Evolutionary conservation across 768 basidiomycete genomes (phyloP).

Genomic region (Megacollybia marginata): DNA sequence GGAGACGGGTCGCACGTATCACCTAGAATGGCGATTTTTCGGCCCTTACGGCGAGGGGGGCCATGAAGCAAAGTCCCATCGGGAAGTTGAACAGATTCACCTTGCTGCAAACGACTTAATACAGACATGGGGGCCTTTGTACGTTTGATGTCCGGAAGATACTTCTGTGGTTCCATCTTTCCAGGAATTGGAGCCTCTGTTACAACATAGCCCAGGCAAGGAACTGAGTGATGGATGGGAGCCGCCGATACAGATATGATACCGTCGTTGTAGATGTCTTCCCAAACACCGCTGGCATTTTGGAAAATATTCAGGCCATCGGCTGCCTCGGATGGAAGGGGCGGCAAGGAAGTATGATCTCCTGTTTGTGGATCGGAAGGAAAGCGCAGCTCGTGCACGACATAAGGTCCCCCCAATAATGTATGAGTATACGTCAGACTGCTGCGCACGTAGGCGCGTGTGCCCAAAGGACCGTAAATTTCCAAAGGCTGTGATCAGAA

Average conservation of each 20-base stretch:
- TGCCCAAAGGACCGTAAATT: slow-evolving; percentile 82
- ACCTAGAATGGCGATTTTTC: slow-evolving; percentile 77
- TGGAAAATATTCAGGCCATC: slow-evolving; percentile 58
- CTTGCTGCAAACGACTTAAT: slow-evolving; percentile 60
- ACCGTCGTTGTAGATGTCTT: slow-evolving; percentile 49
- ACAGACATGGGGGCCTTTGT: slow-evolving; percentile 63
- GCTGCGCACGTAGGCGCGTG: slow-evolving; percentile 70
- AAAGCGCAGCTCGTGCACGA: slow-evolving; percentile 77
- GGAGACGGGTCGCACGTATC: slow-evolving; percentile 80
- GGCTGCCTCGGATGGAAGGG: slow-evolving; percentile 46
- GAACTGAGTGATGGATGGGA: slow-evolving; percentile 73
- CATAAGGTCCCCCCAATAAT: slow-evolving; percentile 55
- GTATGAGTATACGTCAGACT: slow-evolving; percentile 66
- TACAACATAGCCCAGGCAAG: slow-evolving; percentile 76
- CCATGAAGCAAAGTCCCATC: slow-evolving; percentile 72
- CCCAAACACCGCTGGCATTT: slow-evolving; percentile 51
- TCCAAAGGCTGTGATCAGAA: slow-evolving; percentile 48
- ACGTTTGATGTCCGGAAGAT: slow-evolving; percentile 61
- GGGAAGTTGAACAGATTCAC: slow-evolving; percentile 51
- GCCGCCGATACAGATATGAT: slow-evolving; percentile 63
- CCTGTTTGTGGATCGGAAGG: slow-evolving; percentile 47
- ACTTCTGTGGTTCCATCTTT: slow-evolving; percentile 64
- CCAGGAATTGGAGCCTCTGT: slow-evolving; percentile 65
- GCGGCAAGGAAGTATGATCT: slow-evolving; percentile 41
- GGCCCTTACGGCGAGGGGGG: slow-evolving; percentile 55